A percentile compares a stretch with the other conserved stretches of the same genome.
Evolutionary conservation across 495 filamentous ascomycete genomes (phyloP).

Genomic region (Penicillium pulvis): DNA sequence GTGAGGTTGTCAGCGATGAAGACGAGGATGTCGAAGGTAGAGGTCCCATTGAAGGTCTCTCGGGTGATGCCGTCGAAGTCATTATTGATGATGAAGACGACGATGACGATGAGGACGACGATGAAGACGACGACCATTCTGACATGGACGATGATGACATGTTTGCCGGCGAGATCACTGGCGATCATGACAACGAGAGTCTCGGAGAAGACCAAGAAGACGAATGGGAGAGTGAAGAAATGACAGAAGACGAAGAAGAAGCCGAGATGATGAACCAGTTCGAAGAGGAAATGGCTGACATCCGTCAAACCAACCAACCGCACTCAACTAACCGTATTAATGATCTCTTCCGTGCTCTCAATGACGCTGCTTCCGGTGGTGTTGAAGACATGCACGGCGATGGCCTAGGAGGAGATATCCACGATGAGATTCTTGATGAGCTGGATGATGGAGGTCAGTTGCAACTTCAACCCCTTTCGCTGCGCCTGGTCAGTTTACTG

Average conservation of each 20-base stretch:
- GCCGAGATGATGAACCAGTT: constrained; percentile 53
- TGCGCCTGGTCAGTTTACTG: neutral
- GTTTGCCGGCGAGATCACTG: constrained; percentile 56
- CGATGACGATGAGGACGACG: constrained; percentile 63
- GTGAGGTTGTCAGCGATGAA: constrained; percentile 85
- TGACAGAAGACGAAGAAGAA: constrained; percentile 58
- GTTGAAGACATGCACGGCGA: constrained; percentile 40
- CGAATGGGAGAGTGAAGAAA: constrained; percentile 62
- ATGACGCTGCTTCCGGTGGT: constrained; percentile 38
- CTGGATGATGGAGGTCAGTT: constrained; percentile 68
- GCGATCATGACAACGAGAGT: constrained; percentile 67
- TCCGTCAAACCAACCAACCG: constrained; percentile 62
- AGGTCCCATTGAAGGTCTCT: constrained; percentile 74
- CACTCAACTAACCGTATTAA: constrained; percentile 55
- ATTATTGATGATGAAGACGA: constrained; percentile 76
- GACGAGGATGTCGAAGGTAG: constrained; percentile 44
- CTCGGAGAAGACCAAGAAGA: constrained; percentile 58
- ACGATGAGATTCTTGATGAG: constrained; percentile 64
- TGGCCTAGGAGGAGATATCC: constrained; percentile 41
- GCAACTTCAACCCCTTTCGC: neutral
- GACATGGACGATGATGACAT: constrained; percentile 58
- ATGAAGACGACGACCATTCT: constrained; percentile 64
- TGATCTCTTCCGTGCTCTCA: constrained; percentile 46
- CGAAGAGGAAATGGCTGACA: constrained; percentile 57
- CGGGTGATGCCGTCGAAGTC: constrained; percentile 82